These are phyloP conservation scores for Fusarium sp. DNA, from an alignment of 2,329 filamentous ascomycete species.

Conservation along the genomic window DNA sequence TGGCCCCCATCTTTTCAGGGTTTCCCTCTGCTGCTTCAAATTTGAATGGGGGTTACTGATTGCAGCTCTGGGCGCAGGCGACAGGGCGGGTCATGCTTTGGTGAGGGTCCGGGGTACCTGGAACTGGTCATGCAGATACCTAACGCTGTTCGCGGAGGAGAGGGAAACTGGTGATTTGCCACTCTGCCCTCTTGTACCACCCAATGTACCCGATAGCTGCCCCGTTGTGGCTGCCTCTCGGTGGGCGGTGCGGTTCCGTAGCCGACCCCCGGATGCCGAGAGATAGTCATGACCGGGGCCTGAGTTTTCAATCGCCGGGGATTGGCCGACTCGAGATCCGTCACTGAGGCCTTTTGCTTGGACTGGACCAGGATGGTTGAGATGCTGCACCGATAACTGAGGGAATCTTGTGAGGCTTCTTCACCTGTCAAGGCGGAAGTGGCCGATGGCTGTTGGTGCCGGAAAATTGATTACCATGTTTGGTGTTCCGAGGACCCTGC, in stretches of 20 bases:
- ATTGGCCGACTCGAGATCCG: constrained; percentile 20
- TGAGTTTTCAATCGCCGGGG: constrained; percentile 22
- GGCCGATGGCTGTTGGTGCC: constrained; percentile 15
- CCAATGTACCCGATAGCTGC: constrained; percentile 1
- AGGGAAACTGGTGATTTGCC: constrained; percentile 1
- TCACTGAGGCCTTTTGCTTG: constrained; percentile 27
- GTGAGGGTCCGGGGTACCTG: constrained; percentile 1
- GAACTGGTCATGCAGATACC: constrained; percentile 11
- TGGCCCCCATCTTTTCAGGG: constrained; percentile 3
- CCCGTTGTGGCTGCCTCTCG: constrained; percentile 14
- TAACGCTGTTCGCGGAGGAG: not conserved
- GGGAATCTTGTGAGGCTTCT: constrained; percentile 1
- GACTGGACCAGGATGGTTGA: constrained; percentile 16
- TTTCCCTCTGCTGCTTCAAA: constrained; percentile 11
- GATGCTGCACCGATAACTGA: constrained; percentile 1
- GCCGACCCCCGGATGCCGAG: constrained; percentile 28
- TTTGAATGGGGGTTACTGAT: not conserved
- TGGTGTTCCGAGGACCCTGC: constrained; percentile 16
- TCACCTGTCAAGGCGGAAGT: constrained; percentile 29
- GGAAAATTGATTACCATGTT: constrained; percentile 11
- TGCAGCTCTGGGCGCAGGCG: constrained; percentile 24
- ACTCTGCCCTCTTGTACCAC: constrained; percentile 10
- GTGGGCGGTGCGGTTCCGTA: constrained; percentile 26
- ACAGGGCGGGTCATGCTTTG: constrained; percentile 22
- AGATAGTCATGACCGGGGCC: constrained; percentile 29